Percentiles rank a stretch among this genome's conserved stretches.
phyloP scores from a whole-genome alignment of 2,329 filamentous ascomycete species.

The Botrytis deweyae region DNA sequence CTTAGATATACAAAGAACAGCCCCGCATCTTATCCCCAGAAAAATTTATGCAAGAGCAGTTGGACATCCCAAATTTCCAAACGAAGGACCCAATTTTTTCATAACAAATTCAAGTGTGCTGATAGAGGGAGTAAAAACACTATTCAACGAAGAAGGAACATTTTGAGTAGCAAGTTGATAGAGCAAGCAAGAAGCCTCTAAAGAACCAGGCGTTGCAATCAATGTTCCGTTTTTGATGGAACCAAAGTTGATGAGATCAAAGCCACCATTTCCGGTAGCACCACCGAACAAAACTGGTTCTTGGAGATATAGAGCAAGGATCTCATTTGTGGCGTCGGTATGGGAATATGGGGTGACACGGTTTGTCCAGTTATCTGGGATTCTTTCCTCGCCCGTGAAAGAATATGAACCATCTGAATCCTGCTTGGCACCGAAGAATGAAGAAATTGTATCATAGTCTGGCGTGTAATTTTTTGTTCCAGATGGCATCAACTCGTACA shows the following conservation, averaged over 20 bases:
- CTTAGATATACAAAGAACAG: background rate
- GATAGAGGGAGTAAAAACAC: background rate
- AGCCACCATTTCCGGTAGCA: slow-evolving; percentile 8
- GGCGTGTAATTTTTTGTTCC: background rate
- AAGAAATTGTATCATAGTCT: background rate
- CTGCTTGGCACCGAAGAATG: slow-evolving; percentile 6
- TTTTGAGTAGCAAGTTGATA: slow-evolving; percentile 10
- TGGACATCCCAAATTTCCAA: slow-evolving; percentile 11
- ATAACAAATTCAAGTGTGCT: background rate
- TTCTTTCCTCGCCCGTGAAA: background rate
- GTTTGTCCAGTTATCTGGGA: slow-evolving; percentile 10
- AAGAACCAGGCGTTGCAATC: background rate
- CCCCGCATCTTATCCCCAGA: background rate
- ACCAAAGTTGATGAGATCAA: slow-evolving; percentile 6
- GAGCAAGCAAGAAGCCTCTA: background rate
- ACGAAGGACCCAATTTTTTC: background rate
- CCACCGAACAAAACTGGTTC: slow-evolving; percentile 8
- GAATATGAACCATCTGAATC: slow-evolving; percentile 9
- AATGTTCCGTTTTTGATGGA: slow-evolving; percentile 10
- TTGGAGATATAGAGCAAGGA: slow-evolving; percentile 1
- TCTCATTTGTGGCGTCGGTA: background rate
- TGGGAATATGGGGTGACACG: background rate
- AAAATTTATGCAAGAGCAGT: background rate
- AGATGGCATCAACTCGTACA: slow-evolving; percentile 13
- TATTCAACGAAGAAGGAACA: background rate